Base-by-base conservation (phyloP, 768 basidiomycete species). In the Calvatia gigantea region DNA sequence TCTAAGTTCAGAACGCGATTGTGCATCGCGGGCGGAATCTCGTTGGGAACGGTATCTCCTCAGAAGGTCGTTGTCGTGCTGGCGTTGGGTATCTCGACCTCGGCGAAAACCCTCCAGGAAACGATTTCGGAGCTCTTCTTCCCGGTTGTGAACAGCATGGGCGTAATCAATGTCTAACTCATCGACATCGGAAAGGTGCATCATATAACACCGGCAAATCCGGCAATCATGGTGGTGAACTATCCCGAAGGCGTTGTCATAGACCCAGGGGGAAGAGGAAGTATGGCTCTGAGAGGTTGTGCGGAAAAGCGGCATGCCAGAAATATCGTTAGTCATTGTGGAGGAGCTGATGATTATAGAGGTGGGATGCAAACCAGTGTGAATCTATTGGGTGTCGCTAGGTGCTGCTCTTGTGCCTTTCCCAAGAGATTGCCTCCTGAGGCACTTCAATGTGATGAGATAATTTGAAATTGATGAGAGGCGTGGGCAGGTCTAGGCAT, bases 1-100 rank as follows among this genome's bases (percentile, higher is more conserved):
- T 32, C 62, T 58, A 1, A 51, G 55, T 21, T 58, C 55, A 29
- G 61, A 52, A 8, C 49, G 51, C 4, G 54, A 25, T 9, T 53
- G 32, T 23, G 51, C 27, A 23, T 55, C 59, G 0, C 57, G 23
- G 2, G 64, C 63, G 23, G 66, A 63, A n/a, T 66, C 55, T 3
- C 65, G 60, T 52, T 69, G 62, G 3, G 58, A 50, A 4, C 58
- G 64, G 47, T 61, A 64, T 11, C 42, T 33, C 2, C 41, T 51
- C 8, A 68, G 39, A 5, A 53, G 38, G 8, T 62, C 62, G 3
- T 44, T 46, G 15, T 64, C 63, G 12, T 57, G 51, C 28, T 58
- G 19, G 6, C 31, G 33, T 33, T 64, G 63, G 4, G 58, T n/a
- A 4, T 58, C 48, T 0, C 63, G 55, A 3, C 63, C 62, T 17